Base-by-base conservation (phyloP, 2,329 filamentous ascomycete species). In the Juglanconis sp. region DNA sequence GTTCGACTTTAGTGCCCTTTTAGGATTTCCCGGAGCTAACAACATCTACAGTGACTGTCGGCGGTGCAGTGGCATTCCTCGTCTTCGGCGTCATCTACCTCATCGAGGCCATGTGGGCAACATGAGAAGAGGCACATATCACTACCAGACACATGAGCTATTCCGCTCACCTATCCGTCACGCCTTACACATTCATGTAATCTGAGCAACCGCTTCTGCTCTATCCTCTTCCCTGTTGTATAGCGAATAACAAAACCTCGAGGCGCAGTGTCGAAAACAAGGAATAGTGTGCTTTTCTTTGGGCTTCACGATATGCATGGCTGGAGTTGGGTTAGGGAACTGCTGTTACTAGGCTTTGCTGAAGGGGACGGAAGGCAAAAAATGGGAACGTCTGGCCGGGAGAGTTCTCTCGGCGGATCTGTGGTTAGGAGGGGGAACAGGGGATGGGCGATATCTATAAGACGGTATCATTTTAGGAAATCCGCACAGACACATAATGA, bases 11-110 rank as follows among this genome's bases (percentile, higher is more conserved):
- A 11, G 17, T 17, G 24, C 24, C 1, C 3, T 13, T 9, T 24
- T 5, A 31, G 13, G 53, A 10, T 30, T n/a, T 35, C 32, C 42
- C 6, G 10, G 17, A 53, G 31, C 30, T 54, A 8, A 44, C 32
- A n/a, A 48, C 56, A 50, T 6, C 24, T 56, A n/a, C 52, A 96
- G 95, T 98, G 40, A 98, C 94, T 36, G 82, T 98, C 55, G 94
- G 95, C 64, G 95, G 95, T 62, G 94, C 95, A 7, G 77, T 90
- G 59, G 92, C 94, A 15, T 99, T 99, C 78, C 79, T 98, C 52
- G 76, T 92, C 35, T 99, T 99, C 72, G 94, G 92, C 63, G 76
- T 96, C 68, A 93, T 99, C 67, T 99, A 99, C 76, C 77, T 96
- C 42, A 79, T 93, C 63, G 94, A 98, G 75, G 89, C 89, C 13